Evolutionary conservation across 768 basidiomycete species (phyloP).

Genomic region (Phylloporus scabripes): DNA sequence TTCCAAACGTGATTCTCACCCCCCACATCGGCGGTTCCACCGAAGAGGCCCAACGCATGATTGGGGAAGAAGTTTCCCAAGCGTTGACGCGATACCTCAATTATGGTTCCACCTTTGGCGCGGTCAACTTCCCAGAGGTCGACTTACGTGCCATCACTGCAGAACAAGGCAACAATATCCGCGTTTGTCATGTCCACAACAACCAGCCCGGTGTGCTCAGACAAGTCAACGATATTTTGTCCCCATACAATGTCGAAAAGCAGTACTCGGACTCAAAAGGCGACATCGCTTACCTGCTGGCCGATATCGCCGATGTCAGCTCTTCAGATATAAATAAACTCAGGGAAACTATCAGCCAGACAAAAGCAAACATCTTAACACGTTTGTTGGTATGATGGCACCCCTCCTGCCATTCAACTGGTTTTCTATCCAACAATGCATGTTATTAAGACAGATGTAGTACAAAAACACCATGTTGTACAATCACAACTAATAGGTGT

Average conservation of each 20-base stretch:
- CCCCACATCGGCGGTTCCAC: conserved; percentile 99
- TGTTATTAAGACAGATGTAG: neutral
- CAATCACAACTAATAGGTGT: neutral
- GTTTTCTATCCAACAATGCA: conserved; percentile 20
- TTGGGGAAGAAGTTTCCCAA: conserved; percentile 89
- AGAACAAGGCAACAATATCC: conserved; percentile 74
- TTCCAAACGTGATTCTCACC: conserved; percentile 92
- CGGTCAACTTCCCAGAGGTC: conserved; percentile 99
- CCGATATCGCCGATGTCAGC: conserved; percentile 91
- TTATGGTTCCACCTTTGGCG: conserved; percentile 84
- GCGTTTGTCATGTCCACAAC: conserved; percentile 92
- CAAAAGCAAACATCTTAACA: conserved; percentile 85
- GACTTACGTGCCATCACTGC: conserved; percentile 88
- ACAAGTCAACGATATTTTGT: conserved; percentile 90
- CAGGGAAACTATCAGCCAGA: conserved; percentile 70
- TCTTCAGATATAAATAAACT: conserved; percentile 71
- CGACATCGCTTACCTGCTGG: conserved; percentile 92
- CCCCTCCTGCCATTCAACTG: conserved; percentile 47
- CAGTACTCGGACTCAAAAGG: conserved; percentile 98
- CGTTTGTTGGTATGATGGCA: conserved; percentile 63
- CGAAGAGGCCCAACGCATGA: conserved; percentile 96
- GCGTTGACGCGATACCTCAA: conserved; percentile 86
- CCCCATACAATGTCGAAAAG: conserved; percentile 97
- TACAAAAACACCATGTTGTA: neutral
- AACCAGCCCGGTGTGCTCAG: conserved; percentile 95